These are phyloP conservation scores for Cornus suecica DNA, from an alignment of 148 eudicot genomes.

Conservation along the genomic window DNA sequence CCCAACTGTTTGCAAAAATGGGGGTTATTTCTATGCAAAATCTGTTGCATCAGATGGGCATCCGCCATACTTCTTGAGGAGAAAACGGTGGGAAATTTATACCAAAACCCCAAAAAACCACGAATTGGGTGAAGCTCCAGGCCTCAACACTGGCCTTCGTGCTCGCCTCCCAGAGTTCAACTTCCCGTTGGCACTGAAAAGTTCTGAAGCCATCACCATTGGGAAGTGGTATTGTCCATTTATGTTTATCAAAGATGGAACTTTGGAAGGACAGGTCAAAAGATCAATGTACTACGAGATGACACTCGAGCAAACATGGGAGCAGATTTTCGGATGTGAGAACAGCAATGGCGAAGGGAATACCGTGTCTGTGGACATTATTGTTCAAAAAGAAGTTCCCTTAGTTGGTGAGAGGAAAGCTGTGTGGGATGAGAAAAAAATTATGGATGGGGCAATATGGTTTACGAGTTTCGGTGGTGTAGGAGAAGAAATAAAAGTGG, in stretches of 20 bases:
- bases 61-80: conserved; percentile 56
- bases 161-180: too few species aligned
- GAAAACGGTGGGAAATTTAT: conserved; percentile 37
- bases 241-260: conserved; percentile 57
- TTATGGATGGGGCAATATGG: too few species aligned
- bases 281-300: too few species aligned
- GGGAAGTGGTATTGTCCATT: conserved; percentile 80
- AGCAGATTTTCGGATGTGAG: too few species aligned
- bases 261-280: conserved; percentile 39
- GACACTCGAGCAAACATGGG: too few species aligned
- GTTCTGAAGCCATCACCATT: too few species aligned
- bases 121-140: conserved; percentile 48
- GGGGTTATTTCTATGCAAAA: conserved; percentile 30
- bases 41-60: conserved; percentile 53
- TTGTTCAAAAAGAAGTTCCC: too few species aligned
- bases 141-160: conserved; percentile 48
- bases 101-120: conserved; percentile 28
- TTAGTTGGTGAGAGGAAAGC: too few species aligned
- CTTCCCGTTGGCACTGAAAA: too few species aligned
- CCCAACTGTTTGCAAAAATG: conserved; percentile 7
- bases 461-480: too few species aligned
- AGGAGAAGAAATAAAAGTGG: too few species aligned
- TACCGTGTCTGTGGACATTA: conserved; percentile 34
- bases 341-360: conserved; percentile 18
- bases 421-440: too few species aligned